Base-by-base conservation (phyloP, 2,329 filamentous ascomycete genomes). In the Trichoderma endophyticum region DNA sequence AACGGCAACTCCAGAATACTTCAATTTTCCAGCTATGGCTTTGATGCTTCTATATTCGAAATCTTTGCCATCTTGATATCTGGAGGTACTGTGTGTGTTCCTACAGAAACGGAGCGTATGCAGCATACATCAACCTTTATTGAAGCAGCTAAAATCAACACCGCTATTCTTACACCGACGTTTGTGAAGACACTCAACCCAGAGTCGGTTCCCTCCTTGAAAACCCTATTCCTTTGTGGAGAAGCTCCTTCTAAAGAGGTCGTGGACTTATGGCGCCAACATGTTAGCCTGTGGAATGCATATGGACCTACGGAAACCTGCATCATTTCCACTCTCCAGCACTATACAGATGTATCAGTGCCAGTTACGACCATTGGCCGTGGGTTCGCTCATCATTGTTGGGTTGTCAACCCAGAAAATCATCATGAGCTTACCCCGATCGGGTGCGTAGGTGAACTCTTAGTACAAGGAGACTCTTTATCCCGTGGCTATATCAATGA, bases 221-320 rank as follows among this genome's bases (percentile, higher is more conserved):
- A 72, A 54, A 65, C 51, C 0, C 60, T 76, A 6, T 51, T 72
- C 1, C 26, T 75, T 11, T 64, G 32, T 3, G 74, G 75, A 1
- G 75, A 76, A n/a, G 30, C 72, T n/a, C 21, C 73, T 0, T 86
- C 69, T 81, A 85, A 7, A 80, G 73, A 26, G 71, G 69, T 2
- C 21, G 0, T 62, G 2, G 57, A 65, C 7, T 18, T 6, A 1
- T 78, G 78, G 77, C 26, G 32, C 12, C 72, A 56, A 11, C 28
- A 59, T 1, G 60, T 73, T 0, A 24, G 14, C 2, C 24, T 77
- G 0, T 11, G 72, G n/a, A 75, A 74, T 24, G 82, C 82, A 76
- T 78, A 75, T 7, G 76, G 77, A 1, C 75, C 76, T 4, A 70
- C 75, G 3, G 75, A 75, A 18, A 67, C 34, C 0, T 71, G 61